Conservation (phyloP, 202 grass and related monocot genomes). For the Dendrocalamus latiflorus region DNA sequence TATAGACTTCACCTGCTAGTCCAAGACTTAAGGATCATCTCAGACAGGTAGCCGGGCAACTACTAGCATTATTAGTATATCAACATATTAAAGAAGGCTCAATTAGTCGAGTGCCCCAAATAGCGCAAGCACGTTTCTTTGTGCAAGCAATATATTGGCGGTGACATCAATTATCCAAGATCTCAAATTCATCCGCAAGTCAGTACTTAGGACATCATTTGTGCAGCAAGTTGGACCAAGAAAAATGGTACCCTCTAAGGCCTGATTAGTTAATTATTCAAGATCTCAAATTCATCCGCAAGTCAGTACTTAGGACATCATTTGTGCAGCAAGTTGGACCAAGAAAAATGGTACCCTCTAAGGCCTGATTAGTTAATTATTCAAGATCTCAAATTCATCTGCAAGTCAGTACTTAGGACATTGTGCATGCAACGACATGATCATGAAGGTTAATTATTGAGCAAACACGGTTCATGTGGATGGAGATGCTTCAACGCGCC, state of each 20-base stretch:
- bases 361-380: not conserved
- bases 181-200: not conserved
- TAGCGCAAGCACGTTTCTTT: not conserved
- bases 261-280: not conserved
- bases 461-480: not conserved
- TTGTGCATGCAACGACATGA: not conserved
- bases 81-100: too few species aligned
- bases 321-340: not conserved
- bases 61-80: too few species aligned
- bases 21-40: not conserved
- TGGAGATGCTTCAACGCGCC: not conserved
- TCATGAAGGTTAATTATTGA: not conserved
- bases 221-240: not conserved
- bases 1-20: not conserved
- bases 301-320: not conserved
- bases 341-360: not conserved
- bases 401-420: not conserved
- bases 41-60: too few species aligned
- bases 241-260: not conserved
- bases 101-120: not conserved
- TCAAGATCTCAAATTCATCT: not conserved
- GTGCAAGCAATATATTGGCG: not conserved
- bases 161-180: not conserved
- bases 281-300: not conserved
- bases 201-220: not conserved